Percentiles rank a stretch among this genome's conserved stretches.
phyloP scores from a whole-genome alignment of 106 monocot species.

The Apostasia shenzhenica region DNA sequence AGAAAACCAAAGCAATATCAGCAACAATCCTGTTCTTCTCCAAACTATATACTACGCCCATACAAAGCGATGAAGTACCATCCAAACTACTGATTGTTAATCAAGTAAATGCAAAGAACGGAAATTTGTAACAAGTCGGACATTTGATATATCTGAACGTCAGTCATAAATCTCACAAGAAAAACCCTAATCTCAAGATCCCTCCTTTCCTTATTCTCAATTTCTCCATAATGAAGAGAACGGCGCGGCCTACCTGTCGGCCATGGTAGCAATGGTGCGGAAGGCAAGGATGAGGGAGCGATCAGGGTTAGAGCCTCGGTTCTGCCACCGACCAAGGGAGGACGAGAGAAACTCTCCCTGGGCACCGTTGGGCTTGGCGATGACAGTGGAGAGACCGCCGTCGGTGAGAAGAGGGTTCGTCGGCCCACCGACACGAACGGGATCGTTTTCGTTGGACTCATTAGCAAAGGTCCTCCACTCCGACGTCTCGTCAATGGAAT shows the following conservation, averaged over 20 bases:
- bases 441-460: slow-evolving; percentile 22
- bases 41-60: too few relatives aligned
- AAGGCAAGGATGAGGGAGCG: slow-evolving; percentile 18
- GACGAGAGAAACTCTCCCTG: slow-evolving; percentile 16
- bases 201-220: not conserved
- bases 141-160: too few relatives aligned
- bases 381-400: slow-evolving; percentile 20
- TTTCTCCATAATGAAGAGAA: not conserved
- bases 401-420: slow-evolving; percentile 18
- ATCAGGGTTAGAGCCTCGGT: slow-evolving; percentile 14
- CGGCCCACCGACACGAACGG: slow-evolving; percentile 22
- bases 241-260: slow-evolving; percentile 12
- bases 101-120: too few relatives aligned
- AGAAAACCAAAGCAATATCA: too few relatives aligned
- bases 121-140: too few relatives aligned
- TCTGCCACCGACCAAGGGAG: slow-evolving; percentile 17
- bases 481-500: slow-evolving; percentile 26
- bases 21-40: too few relatives aligned
- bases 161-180: too few relatives aligned
- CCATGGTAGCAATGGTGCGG: slow-evolving; percentile 25
- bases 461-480: slow-evolving; percentile 29
- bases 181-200: not conserved
- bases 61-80: too few relatives aligned
- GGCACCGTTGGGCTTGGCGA: slow-evolving; percentile 16
- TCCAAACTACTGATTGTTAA: too few relatives aligned